Percentiles rank a stretch among this genome's conserved stretches.
These are phyloP conservation scores for Metarhizium rileyi DNA, from an alignment of 2,329 filamentous ascomycete species.

Conservation along the genomic window DNA sequence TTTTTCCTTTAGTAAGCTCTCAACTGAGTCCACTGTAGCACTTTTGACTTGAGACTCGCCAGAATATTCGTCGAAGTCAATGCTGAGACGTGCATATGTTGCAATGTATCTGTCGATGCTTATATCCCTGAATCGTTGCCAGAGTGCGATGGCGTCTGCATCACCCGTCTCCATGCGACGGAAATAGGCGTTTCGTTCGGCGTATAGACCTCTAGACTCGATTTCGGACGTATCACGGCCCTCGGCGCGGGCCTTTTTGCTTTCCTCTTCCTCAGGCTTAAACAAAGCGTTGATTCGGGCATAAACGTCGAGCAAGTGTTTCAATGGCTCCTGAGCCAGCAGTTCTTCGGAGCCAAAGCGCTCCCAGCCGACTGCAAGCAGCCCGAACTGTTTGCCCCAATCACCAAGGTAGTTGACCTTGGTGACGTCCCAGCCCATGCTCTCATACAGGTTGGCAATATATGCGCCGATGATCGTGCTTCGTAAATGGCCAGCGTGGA, in stretches of 20 bases:
- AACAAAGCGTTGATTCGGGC: conserved; percentile 56
- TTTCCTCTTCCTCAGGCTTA: conserved; percentile 49
- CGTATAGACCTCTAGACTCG: conserved; percentile 32
- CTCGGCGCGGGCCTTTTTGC: conserved; percentile 39
- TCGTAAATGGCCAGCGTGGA: conserved; percentile 64
- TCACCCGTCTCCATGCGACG: conserved; percentile 53
- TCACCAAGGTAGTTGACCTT: conserved; percentile 70
- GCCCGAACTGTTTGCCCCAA: conserved; percentile 64
- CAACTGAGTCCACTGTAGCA: conserved; percentile 47
- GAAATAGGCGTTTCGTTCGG: conserved; percentile 51
- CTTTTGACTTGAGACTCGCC: conserved; percentile 51
- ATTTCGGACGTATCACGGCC: conserved; percentile 34
- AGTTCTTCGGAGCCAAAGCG: conserved; percentile 58
- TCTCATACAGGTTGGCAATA: conserved; percentile 57
- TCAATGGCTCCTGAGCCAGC: conserved; percentile 55
- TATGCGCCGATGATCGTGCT: conserved; percentile 71
- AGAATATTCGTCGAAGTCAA: conserved; percentile 55
- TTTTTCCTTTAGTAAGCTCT: conserved; percentile 43
- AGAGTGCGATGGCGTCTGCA: conserved; percentile 42
- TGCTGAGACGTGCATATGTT: conserved; percentile 50
- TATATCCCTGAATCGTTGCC: conserved; percentile 47
- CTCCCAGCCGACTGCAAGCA: conserved; percentile 59
- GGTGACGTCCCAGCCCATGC: conserved; percentile 59
- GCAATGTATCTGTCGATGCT: conserved; percentile 46
- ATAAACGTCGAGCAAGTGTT: conserved; percentile 65